Evolutionary conservation across 2,329 filamentous ascomycete species (phyloP).

Genomic region (Clonostachys sp.): DNA sequence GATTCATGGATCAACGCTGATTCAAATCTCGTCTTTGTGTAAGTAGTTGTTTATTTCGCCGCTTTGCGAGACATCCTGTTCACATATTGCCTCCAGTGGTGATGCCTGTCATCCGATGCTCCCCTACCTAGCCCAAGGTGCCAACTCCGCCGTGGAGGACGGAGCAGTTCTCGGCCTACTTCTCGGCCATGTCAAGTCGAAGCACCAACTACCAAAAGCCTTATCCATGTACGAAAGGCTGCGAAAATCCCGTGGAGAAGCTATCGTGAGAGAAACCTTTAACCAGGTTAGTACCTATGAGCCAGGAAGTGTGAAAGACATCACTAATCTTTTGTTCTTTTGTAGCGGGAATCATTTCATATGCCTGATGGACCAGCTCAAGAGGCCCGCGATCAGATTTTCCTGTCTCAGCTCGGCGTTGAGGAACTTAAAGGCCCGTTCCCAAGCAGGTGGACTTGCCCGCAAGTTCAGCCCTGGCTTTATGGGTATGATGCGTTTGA

Average conservation of each 20-base stretch:
- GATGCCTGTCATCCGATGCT: constrained; percentile 63
- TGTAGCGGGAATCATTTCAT: constrained; percentile 45
- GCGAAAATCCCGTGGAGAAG: constrained; percentile 40
- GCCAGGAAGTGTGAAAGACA: neutral
- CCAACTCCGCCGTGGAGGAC: constrained; percentile 64
- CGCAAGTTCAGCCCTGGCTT: constrained; percentile 57
- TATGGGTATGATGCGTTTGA: constrained; percentile 59
- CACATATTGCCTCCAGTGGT: constrained; percentile 27
- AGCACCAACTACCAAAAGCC: constrained; percentile 38
- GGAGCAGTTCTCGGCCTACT: constrained; percentile 60
- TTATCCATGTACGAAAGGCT: constrained; percentile 38
- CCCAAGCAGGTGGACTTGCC: constrained; percentile 61
- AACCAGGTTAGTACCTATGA: constrained; percentile 20
- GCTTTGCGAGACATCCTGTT: too few species aligned
- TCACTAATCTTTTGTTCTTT: constrained; percentile 2
- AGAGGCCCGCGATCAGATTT: constrained; percentile 49
- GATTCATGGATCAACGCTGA: constrained; percentile 48
- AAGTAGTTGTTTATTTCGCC: constrained; percentile 9
- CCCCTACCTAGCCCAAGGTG: constrained; percentile 60
- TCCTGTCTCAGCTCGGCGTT: constrained; percentile 48
- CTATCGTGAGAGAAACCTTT: constrained; percentile 60
- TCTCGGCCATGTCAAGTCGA: constrained; percentile 42
- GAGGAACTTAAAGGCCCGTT: constrained; percentile 45
- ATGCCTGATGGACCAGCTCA: constrained; percentile 52
- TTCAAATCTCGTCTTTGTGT: constrained; percentile 45